Evolutionary conservation across 148 eudicot genomes (phyloP).

Genomic region (Tetragonia tetragonoides): DNA sequence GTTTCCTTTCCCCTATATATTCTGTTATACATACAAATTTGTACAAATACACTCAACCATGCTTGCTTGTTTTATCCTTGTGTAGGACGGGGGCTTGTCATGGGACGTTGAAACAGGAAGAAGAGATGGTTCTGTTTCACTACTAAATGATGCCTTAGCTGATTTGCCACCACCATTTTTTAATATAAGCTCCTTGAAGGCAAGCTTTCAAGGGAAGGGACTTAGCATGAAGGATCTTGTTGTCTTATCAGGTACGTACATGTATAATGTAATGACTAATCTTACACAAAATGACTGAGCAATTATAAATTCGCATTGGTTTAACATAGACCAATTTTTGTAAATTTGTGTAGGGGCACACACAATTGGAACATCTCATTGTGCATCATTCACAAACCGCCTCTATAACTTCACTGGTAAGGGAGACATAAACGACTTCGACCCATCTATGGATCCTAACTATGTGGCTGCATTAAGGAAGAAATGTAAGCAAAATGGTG

Average conservation of each 20-base stretch:
- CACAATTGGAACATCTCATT: constrained; percentile 45
- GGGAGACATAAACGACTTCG: constrained; percentile 28
- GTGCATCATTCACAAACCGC: constrained; percentile 28
- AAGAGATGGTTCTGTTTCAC: constrained; percentile 47
- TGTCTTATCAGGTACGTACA: constrained; percentile 48
- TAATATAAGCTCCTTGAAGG: constrained; percentile 30
- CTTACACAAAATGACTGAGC: no score
- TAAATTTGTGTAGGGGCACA: constrained; percentile 38
- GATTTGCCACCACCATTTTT: constrained; percentile 41
- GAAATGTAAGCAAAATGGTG: constrained; percentile 23
- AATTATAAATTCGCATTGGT: no score
- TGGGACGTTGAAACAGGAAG: constrained; percentile 54
- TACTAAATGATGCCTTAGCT: constrained; percentile 22
- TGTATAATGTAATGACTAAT: no score
- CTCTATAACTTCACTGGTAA: constrained; percentile 54
- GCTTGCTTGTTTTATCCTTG: background rate
- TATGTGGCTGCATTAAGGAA: constrained; percentile 31
- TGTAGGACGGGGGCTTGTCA: constrained; percentile 32
- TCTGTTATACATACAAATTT: no score
- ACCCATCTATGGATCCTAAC: constrained; percentile 34
- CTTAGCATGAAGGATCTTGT: constrained; percentile 51
- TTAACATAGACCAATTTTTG: no score
- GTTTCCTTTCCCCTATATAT: background rate
- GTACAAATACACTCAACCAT: no score
- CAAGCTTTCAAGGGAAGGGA: constrained; percentile 32